phyloP scores from a whole-genome alignment of 805 yeast genomes.

The Wickerhamomyces tratensis region DNA sequence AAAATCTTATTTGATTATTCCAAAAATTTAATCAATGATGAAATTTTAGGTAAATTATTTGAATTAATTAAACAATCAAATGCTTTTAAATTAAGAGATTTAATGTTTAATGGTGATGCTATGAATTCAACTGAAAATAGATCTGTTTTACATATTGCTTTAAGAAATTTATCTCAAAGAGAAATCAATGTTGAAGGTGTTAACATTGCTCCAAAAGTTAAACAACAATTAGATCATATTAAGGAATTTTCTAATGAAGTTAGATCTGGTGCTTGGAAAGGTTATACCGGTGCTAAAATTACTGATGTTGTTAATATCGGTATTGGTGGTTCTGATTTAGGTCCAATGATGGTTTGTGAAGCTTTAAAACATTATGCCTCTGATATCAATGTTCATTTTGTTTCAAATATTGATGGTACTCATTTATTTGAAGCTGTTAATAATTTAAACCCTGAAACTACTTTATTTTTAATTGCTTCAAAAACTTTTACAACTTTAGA shows the following conservation, averaged over 20 bases:
- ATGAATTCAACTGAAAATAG: conserved; percentile 94
- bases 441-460: conserved; percentile 76
- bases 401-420: conserved; percentile 97
- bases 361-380: conserved; percentile 86
- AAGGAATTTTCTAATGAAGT: conserved; percentile 86
- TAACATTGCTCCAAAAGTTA: conserved; percentile 88
- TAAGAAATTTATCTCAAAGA: conserved; percentile 84
- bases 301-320: conserved; percentile 96
- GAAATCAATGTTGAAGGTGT: conserved; percentile 84
- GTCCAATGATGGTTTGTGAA: conserved; percentile 99
- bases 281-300: conserved; percentile 91
- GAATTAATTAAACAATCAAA: conserved; percentile 85
- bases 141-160: conserved; percentile 95
- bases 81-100: conserved; percentile 80
- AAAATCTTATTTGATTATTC: conserved; percentile 91
- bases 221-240: conserved; percentile 89
- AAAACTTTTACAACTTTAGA: conserved; percentile 99
- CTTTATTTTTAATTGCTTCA: conserved; percentile 86
- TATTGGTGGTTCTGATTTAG: conserved; percentile 97
- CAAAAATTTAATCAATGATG: conserved; percentile 87
- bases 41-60: conserved; percentile 56
- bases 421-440: conserved; percentile 88
- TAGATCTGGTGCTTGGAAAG: conserved; percentile 93
- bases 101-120: conserved; percentile 85
- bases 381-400: conserved; percentile 77